Conservation (phyloP, 371 early-diverging fungal genomes). For the Actinomucor elegans region DNA sequence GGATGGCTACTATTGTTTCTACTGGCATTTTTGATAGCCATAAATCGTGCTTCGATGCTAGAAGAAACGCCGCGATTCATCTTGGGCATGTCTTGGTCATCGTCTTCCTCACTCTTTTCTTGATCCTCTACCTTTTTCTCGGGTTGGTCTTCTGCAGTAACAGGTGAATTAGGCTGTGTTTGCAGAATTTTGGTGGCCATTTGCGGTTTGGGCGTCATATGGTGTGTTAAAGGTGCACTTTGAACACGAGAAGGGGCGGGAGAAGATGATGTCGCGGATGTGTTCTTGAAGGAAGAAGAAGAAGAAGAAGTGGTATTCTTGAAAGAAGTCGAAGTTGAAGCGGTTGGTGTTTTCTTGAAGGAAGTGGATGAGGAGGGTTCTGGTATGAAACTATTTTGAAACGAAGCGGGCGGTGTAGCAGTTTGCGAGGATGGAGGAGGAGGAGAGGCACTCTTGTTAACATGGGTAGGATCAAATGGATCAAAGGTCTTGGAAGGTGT, state of each 20-base stretch:
- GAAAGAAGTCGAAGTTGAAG: too few relatives aligned
- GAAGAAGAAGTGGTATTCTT: too few relatives aligned
- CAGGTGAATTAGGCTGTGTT: constrained; percentile 8
- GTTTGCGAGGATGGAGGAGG: background rate
- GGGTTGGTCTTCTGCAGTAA: background rate
- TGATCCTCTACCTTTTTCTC: background rate
- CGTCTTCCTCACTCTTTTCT: background rate
- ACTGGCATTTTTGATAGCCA: constrained; percentile 25
- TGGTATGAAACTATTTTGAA: background rate
- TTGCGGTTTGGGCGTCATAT: constrained; percentile 9
- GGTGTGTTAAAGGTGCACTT: constrained; percentile 13
- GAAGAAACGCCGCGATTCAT: constrained; percentile 24
- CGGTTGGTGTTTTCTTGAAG: too few relatives aligned
- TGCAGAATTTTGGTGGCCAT: constrained; percentile 11
- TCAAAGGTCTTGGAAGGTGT: constrained; percentile 9
- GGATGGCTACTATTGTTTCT: background rate
- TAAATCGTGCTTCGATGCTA: constrained; percentile 35
- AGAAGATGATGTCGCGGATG: background rate
- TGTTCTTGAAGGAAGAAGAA: too few relatives aligned
- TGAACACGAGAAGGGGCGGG: constrained; percentile 12
- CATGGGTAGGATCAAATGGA: constrained; percentile 25
- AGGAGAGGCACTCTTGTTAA: background rate
- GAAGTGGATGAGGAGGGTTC: background rate
- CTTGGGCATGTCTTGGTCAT: background rate
- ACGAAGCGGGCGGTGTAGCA: background rate